A percentile compares a stretch with the other conserved stretches of the same genome.
phyloP scores from a whole-genome alignment of 305 asterid species.

The Salvia sclarea region DNA sequence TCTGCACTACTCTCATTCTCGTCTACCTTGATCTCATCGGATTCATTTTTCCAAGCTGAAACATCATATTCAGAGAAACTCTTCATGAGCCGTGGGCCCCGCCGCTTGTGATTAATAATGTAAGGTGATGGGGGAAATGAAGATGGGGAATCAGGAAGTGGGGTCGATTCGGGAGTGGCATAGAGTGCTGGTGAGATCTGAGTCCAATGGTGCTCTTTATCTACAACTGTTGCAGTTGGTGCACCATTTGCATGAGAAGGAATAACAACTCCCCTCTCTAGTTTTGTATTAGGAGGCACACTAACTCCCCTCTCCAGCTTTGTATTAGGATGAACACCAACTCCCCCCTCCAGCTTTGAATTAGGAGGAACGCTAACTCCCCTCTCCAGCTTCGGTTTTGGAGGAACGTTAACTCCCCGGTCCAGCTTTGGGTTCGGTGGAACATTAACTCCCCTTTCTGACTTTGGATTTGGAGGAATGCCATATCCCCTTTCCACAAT shows the following conservation, averaged over 20 bases:
- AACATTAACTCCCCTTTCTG: constrained; percentile 39
- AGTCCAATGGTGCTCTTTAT: constrained; percentile 67
- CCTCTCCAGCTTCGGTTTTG: constrained; percentile 45
- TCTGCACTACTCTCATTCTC: constrained; percentile 38
- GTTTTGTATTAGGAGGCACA: constrained; percentile 39
- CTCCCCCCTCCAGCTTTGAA: constrained; percentile 40
- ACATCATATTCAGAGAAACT: constrained; percentile 78
- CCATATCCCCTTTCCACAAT: constrained; percentile 49
- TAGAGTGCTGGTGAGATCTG: constrained; percentile 86
- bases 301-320: constrained; percentile 41
- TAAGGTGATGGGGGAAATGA: constrained; percentile 90
- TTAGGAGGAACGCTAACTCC: constrained; percentile 43
- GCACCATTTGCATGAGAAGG: constrained; percentile 39
- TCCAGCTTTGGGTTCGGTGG: constrained; percentile 38
- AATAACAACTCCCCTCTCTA: constrained; percentile 33
- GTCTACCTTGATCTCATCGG: constrained; percentile 42
- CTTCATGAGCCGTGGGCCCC: constrained; percentile 91
- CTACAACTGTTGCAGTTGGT: constrained; percentile 37
- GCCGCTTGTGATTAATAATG: constrained; percentile 82
- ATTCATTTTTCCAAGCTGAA: constrained; percentile 35
- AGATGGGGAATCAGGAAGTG: constrained; percentile 89
- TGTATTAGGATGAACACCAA: constrained; percentile 37
- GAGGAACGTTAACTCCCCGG: constrained; percentile 33
- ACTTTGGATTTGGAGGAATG: constrained; percentile 34
- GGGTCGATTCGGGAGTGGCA: constrained; percentile 83